Evolutionary conservation across 164 flowering plant species (phyloP).

Genomic region (Cinnamomum chago): DNA sequence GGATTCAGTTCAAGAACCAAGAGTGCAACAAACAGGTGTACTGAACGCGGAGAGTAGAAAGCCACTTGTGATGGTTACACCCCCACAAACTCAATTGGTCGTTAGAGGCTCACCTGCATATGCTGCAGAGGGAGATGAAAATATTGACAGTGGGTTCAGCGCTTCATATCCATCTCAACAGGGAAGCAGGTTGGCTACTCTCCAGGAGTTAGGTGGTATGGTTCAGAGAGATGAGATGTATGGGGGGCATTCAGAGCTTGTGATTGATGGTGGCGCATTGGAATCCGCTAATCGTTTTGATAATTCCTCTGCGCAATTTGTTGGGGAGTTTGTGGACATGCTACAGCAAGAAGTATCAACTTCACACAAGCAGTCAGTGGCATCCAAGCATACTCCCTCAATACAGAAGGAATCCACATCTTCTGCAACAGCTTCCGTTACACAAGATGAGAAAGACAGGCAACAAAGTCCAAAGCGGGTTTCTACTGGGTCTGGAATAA

Average conservation of each 20-base stretch:
- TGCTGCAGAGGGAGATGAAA: conserved; percentile 21
- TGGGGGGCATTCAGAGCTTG: conserved; percentile 13
- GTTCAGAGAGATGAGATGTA: conserved; percentile 18
- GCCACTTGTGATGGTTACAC: conserved; percentile 27
- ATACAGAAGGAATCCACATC: conserved; percentile 25
- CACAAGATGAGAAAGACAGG: conserved; percentile 18
- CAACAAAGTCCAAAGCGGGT: conserved; percentile 34
- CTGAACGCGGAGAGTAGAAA: conserved; percentile 19
- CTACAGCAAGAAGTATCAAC: conserved; percentile 36
- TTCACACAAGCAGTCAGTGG: background rate
- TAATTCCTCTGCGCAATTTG: conserved; percentile 46
- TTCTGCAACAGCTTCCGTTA: conserved; percentile 16
- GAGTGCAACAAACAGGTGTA: conserved; percentile 16
- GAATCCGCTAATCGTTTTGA: conserved; percentile 54
- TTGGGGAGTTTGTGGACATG: conserved; percentile 64
- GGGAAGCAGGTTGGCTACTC: conserved; percentile 13
- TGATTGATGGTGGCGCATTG: conserved; percentile 37
- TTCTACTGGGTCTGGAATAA: conserved; percentile 40
- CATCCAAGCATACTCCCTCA: conserved; percentile 26
- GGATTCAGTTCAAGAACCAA: conserved; percentile 19
- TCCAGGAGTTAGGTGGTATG: conserved; percentile 20
- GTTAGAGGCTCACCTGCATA: conserved; percentile 24
- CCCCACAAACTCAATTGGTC: conserved; percentile 39
- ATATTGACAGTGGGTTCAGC: conserved; percentile 26
- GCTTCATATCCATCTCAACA: conserved; percentile 14